Evolutionary conservation across 2,329 filamentous ascomycete species (phyloP).

Genomic region (Fusarium decemcellulare): DNA sequence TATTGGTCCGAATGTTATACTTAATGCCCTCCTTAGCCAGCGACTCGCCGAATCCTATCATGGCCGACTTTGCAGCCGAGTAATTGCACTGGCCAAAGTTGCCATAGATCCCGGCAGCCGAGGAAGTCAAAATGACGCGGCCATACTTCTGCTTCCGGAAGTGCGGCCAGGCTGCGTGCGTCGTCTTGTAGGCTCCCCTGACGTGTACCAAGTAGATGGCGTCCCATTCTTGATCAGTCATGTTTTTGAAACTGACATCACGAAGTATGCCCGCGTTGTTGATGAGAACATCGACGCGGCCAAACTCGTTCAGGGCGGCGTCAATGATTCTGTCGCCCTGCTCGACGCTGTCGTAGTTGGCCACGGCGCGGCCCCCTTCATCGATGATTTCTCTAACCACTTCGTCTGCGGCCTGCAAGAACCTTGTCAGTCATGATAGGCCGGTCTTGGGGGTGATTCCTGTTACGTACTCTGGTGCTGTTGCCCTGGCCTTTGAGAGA

Average conservation of each 20-base stretch:
- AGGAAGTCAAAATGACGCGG: slow-evolving; percentile 95
- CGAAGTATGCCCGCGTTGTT: slow-evolving; percentile 98
- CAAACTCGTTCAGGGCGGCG: slow-evolving; percentile 83
- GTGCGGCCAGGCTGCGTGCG: slow-evolving; percentile 94
- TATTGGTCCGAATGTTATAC: slow-evolving; percentile 97
- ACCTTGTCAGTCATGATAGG: slow-evolving; percentile 36
- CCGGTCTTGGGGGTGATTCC: not conserved
- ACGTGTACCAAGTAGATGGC: slow-evolving; percentile 94
- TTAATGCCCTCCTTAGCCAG: slow-evolving; percentile 97
- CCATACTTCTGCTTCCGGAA: slow-evolving; percentile 99
- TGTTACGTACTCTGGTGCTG: slow-evolving; percentile 79
- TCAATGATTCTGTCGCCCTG: slow-evolving; percentile 95
- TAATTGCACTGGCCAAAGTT: slow-evolving; percentile 98
- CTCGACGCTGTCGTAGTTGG: slow-evolving; percentile 97
- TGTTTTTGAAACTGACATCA: slow-evolving; percentile 98
- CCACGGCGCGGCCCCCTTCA: slow-evolving; percentile 93
- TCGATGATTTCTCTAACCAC: slow-evolving; percentile 88
- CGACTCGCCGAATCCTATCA: slow-evolving; percentile 98
- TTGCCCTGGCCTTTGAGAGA: slow-evolving; percentile 94
- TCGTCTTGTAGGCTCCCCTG: slow-evolving; percentile 94
- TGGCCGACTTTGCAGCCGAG: slow-evolving; percentile 93
- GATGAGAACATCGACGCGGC: slow-evolving; percentile 93
- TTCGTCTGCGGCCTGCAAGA: slow-evolving; percentile 79
- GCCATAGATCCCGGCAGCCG: slow-evolving; percentile 95
- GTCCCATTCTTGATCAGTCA: slow-evolving; percentile 98